Percentiles rank a stretch among this genome's conserved stretches.
These are phyloP conservation scores for Aspergillus costaricaensis DNA, from an alignment of 2,329 filamentous ascomycete species.

Conservation along the genomic window DNA sequence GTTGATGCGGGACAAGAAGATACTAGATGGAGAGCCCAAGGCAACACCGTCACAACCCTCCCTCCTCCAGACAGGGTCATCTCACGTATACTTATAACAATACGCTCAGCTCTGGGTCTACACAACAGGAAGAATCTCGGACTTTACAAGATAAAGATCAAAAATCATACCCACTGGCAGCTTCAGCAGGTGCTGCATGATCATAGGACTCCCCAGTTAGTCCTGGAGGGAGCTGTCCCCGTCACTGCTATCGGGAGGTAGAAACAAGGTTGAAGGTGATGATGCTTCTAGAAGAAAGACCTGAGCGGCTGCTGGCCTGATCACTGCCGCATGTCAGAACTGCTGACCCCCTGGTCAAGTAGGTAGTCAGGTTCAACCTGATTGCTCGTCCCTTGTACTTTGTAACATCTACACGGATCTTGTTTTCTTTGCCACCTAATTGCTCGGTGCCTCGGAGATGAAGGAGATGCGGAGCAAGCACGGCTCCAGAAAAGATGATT, in stretches of 20 bases:
- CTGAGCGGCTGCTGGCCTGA: constrained; percentile 4
- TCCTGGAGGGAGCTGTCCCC: neutral
- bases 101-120: neutral
- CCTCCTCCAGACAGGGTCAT: neutral
- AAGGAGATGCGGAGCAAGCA: neutral
- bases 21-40: neutral
- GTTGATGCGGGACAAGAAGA: neutral
- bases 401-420: neutral
- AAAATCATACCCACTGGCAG: neutral
- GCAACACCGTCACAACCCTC: neutral
- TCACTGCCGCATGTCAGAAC: constrained; percentile 8
- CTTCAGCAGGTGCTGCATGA: neutral
- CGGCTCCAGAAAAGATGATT: no score
- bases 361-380: no score
- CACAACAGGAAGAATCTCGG: neutral
- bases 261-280: constrained; percentile 6
- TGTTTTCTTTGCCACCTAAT: neutral
- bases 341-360: neutral
- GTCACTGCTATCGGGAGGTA: neutral
- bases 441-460: neutral
- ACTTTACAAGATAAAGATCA: neutral
- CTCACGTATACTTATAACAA: neutral
- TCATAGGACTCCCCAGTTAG: neutral
- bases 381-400: neutral
- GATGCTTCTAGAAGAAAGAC: constrained; percentile 21